Conservation (phyloP, 257 asterid species). For the Solanum piurae region DNA sequence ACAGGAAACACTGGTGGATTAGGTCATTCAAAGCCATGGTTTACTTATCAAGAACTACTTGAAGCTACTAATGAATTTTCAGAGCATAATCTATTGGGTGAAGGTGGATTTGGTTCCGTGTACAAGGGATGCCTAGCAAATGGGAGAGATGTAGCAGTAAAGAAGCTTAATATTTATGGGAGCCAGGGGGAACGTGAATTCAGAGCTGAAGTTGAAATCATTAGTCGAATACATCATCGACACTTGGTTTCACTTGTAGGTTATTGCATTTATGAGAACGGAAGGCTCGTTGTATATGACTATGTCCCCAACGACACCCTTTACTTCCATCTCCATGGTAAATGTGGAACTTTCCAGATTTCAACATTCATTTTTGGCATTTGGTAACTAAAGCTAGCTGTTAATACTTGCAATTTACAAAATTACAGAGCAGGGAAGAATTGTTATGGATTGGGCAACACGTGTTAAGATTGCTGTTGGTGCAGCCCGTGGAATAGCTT, state of each 20-base stretch:
- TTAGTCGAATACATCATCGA: slow-evolving; percentile 87
- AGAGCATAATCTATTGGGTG: slow-evolving; percentile 57
- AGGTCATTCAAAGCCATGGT: slow-evolving; percentile 62
- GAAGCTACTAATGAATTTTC: slow-evolving; percentile 73
- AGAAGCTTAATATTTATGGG: slow-evolving; percentile 64
- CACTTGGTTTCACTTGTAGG: slow-evolving; percentile 96
- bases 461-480: slow-evolving; percentile 83
- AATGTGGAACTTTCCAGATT: background rate
- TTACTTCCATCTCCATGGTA: slow-evolving; percentile 97
- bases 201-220: slow-evolving; percentile 90
- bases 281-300: slow-evolving; percentile 77
- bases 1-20: slow-evolving; percentile 44
- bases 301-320: slow-evolving; percentile 78
- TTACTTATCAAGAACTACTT: slow-evolving; percentile 56
- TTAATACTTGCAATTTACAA: slow-evolving; percentile 2
- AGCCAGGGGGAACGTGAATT: slow-evolving; percentile 94
- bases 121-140: slow-evolving; percentile 69
- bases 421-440: slow-evolving; percentile 42
- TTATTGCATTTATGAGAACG: slow-evolving; percentile 70
- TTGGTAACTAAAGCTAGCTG: background rate
- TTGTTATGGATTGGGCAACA: slow-evolving; percentile 69
- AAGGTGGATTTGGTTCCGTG: slow-evolving; percentile 93
- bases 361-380: background rate
- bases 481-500: slow-evolving; percentile 95
- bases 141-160: slow-evolving; percentile 81